Percentiles rank a stretch among this genome's conserved stretches.
Conservation (phyloP, 2,329 filamentous ascomycete genomes). For the Trichophaea hybrida region DNA sequence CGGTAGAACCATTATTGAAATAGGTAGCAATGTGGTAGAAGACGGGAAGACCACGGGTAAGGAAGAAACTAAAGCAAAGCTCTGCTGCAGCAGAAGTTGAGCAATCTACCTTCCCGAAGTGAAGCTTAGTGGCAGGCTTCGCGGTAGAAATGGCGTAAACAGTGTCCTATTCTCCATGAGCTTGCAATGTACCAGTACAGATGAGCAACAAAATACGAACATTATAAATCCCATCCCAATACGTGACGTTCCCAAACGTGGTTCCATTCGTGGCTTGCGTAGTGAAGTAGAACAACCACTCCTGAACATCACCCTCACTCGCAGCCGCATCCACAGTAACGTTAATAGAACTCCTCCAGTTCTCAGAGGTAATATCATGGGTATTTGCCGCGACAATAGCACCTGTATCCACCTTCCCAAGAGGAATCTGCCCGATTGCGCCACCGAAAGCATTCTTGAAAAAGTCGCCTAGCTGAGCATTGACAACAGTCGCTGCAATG, state of each 20-base stretch:
- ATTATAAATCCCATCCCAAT: conserved; percentile 20
- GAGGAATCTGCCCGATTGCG: conserved; percentile 9
- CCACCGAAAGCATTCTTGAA: conserved; percentile 14
- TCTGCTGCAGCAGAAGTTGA: conserved; percentile 7
- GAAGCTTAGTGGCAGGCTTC: conserved; percentile 12
- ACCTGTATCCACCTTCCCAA: background rate
- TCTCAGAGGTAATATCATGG: conserved; percentile 17
- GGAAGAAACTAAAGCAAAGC: conserved; percentile 16
- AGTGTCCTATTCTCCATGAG: conserved; percentile 2
- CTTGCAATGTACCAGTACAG: background rate
- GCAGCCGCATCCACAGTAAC: conserved; percentile 4
- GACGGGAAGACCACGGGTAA: conserved; percentile 11
- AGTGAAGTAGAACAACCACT: conserved; percentile 22
- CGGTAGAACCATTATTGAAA: conserved; percentile 9
- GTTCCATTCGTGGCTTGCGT: conserved; percentile 16
- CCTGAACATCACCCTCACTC: conserved; percentile 7
- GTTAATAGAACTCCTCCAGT: conserved; percentile 19
- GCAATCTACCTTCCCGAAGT: conserved; percentile 20
- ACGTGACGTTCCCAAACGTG: conserved; percentile 12
- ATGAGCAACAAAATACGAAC: background rate
- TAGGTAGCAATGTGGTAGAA: conserved; percentile 20
- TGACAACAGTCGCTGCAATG: conserved; percentile 12
- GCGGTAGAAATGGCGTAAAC: conserved; percentile 2
- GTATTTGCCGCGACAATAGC: conserved; percentile 13
- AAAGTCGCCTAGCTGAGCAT: conserved; percentile 18